Base-by-base conservation (phyloP, 179 eudicot genomes). In the Drosera spatulata region DNA sequence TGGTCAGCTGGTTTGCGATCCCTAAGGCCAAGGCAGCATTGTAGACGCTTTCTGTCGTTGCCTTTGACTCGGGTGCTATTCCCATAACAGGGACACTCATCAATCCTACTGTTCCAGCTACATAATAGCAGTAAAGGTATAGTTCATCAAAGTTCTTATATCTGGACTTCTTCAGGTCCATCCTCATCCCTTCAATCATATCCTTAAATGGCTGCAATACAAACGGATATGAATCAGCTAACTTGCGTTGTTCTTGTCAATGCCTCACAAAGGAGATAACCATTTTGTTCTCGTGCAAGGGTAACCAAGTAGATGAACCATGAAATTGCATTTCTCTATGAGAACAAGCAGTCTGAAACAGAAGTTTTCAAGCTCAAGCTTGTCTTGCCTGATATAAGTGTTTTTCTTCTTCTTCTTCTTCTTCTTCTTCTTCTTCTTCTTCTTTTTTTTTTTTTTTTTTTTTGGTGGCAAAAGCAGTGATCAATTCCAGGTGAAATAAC, bases 21-120 rank as follows among this genome's bases (percentile, higher is more conserved):
- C 95, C 95, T 50, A 88, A 71, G 39, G 88, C 86, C 70, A 88
- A 79, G 54, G 96, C 90, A 69, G 91, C 83, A 55, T 80, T 83
- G 56, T 88, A 86, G 6, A 88, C 96, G 52, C 85, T 80, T 73
- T 86, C 96, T 13, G 87, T 80, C 7, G 85, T 63, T 11, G 91
- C 88, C 62, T 84, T 75, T 10, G 91, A 86, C 41, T 86, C 85
- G 3, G 88, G 88, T 46, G 88, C 91, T 57, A 86, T 86, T 49
- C 95, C 97, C 95, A 86, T 84, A 22, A 89, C 80, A 41, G 97
- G 97, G 46, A 89, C 95, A 61, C 91, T 89, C 88, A 89, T 86
- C 59, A 89, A 65, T 40, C 91, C 95, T 10, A 89, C 91, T 3
- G 95, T 89, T n/a, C 97, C 95, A 59, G 95, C 96, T 49, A 88